Percentiles rank a stretch among this genome's conserved stretches.
Conservation (phyloP, 2,329 filamentous ascomycete species). For the Pyricularia pennisetigena region DNA sequence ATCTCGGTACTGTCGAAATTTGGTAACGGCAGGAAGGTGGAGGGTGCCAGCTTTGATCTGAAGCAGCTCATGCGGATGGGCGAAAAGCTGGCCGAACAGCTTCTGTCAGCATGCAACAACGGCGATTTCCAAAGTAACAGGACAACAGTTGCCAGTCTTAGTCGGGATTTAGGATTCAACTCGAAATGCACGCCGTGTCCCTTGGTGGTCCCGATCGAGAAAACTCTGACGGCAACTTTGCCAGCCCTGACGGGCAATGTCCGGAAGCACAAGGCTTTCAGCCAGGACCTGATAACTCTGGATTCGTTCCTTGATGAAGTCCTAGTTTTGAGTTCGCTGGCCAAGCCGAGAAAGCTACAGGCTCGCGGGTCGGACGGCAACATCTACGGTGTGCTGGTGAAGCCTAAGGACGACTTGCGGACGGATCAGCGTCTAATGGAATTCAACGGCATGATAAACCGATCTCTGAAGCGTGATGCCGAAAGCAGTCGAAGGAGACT, state of each 20-base stretch:
- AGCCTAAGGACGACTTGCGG: slow-evolving; percentile 94
- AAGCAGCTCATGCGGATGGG: slow-evolving; percentile 65
- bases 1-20: slow-evolving; percentile 36
- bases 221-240: slow-evolving; percentile 71
- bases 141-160: slow-evolving; percentile 62
- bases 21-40: slow-evolving; percentile 40
- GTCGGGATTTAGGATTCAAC: slow-evolving; percentile 71
- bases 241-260: slow-evolving; percentile 64
- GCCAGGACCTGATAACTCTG: slow-evolving; percentile 77
- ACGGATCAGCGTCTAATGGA: slow-evolving; percentile 99
- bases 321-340: slow-evolving; percentile 79
- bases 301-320: slow-evolving; percentile 77
- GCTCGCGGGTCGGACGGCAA: slow-evolving; percentile 84
- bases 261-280: slow-evolving; percentile 76
- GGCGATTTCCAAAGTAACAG: slow-evolving; percentile 61
- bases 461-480: slow-evolving; percentile 82
- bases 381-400: slow-evolving; percentile 83
- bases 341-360: slow-evolving; percentile 82
- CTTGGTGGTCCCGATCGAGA: slow-evolving; percentile 82
- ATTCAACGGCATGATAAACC: slow-evolving; percentile 97
- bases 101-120: slow-evolving; percentile 71
- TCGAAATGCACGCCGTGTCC: slow-evolving; percentile 73
- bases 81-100: slow-evolving; percentile 72
- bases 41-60: slow-evolving; percentile 47
- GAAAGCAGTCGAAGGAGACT: slow-evolving; percentile 84